Evolutionary conservation across 495 filamentous ascomycete genomes (phyloP), one percentile per base, ranked within the genome.

Genomic region (Penicillium daleae): DNA sequence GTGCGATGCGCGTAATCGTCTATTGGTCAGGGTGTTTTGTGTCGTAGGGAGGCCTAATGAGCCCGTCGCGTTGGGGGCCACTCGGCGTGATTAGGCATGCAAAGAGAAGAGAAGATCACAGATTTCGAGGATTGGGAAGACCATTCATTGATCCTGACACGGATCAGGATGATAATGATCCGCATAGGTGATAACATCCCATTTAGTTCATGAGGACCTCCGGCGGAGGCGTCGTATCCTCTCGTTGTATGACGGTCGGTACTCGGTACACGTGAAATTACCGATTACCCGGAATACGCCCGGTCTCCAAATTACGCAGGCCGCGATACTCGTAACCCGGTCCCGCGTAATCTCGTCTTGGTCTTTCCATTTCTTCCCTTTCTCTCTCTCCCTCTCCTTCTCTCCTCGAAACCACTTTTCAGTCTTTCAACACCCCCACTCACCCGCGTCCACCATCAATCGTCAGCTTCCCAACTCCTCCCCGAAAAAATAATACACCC

Each of bases 321-420:
- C 50, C 59, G n/a, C 27, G 59, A 62, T 67, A 67, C 58, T 22
- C 59, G 59, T 60, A 60, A 60, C 21, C 27, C 59, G 59, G 22
- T 26, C 27, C 42, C 60, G 50, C 62, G 66, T 71, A 64, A 57
- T 67, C 57, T 61, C 62, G 67, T 71, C 69, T 70, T 66, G 56
- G 67, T 71, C 69, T 71, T 69, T 69, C 66, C 60, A 69, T 65
- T 71, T 69, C 63, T 66, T 66, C 55, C 50, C 50, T 51, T 58
- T 48, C 59, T 60, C 59, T 4, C 52, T 53, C 55, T 52, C 61
- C 53, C 68, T 60, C 39, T 51, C 27, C 29, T 24, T 52, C 49
- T 15, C 27, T 27, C 26, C 21, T 31, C 46, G 4, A 53, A 58
- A 54, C 33, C 51, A 54, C 51, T n/a, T 10, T 29, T 17, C 8